phyloP scores from a whole-genome alignment of 2,329 filamentous ascomycete species.

The Paraphaeosphaeria sporulosa region DNA sequence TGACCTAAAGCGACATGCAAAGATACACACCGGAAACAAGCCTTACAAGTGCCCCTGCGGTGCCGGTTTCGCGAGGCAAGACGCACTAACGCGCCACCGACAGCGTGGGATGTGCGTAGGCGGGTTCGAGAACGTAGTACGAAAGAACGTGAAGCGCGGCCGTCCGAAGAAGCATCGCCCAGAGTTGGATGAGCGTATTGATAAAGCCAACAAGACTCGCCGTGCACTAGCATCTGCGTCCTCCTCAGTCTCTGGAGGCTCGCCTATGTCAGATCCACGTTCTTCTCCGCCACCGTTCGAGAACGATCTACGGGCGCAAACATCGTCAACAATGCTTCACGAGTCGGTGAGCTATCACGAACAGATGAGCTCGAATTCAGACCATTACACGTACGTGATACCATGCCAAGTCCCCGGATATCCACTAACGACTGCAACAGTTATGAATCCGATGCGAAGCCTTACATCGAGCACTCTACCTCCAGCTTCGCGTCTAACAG shows the following conservation, averaged over 20 bases:
- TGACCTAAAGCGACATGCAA: constrained; percentile 94
- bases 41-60: constrained; percentile 94
- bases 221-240: constrained; percentile 42
- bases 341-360: constrained; percentile 39
- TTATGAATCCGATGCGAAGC: constrained; percentile 41
- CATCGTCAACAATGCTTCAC: constrained; percentile 28
- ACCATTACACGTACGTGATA: constrained; percentile 43
- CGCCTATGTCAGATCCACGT: constrained; percentile 40
- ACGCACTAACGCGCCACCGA: constrained; percentile 91
- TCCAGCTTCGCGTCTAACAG: constrained; percentile 39
- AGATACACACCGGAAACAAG: constrained; percentile 96
- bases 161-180: constrained; percentile 69
- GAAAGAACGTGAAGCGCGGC: constrained; percentile 72
- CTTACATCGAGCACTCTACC: constrained; percentile 34
- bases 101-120: constrained; percentile 97
- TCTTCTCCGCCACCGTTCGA: constrained; percentile 37
- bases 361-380: constrained; percentile 35
- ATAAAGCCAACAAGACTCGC: constrained; percentile 64
- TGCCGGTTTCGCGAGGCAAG: constrained; percentile 92
- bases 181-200: constrained; percentile 64
- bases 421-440: constrained; percentile 31
- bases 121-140: constrained; percentile 82
- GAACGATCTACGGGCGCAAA: constrained; percentile 31
- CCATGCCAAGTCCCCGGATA: neutral
- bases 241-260: constrained; percentile 44